These are phyloP conservation scores for Alternaria solani DNA, from an alignment of 2,329 filamentous ascomycete species.

Conservation along the genomic window DNA sequence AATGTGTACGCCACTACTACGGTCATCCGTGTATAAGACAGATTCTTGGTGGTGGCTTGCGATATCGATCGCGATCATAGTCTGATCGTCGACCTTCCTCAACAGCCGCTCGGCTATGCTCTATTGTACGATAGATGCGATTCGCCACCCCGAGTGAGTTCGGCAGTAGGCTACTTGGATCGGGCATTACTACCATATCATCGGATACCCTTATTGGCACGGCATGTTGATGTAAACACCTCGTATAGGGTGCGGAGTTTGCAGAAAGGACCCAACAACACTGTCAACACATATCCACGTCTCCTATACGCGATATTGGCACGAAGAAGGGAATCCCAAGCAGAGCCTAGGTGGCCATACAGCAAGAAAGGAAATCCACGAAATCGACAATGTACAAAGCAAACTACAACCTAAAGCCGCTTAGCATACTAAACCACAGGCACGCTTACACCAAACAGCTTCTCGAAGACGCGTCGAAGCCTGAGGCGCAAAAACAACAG, in stretches of 20 bases:
- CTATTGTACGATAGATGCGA: neutral
- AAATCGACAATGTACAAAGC: neutral
- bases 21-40: neutral
- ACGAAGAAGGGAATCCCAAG: neutral
- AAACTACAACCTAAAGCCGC: neutral
- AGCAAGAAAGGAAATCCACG: neutral
- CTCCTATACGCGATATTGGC: neutral
- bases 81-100: neutral
- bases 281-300: neutral
- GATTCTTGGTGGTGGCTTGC: neutral
- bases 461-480: conserved; percentile 6
- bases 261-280: neutral
- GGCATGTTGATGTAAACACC: neutral
- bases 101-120: neutral
- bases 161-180: neutral
- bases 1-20: neutral
- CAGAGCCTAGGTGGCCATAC: neutral
- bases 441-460: neutral
- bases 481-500: neutral
- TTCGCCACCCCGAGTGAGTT: neutral
- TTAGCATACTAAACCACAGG: neutral
- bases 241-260: neutral
- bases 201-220: neutral
- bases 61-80: neutral
- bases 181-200: neutral